Base-by-base conservation (phyloP, 495 filamentous ascomycete species). In the Parmelia sp. region DNA sequence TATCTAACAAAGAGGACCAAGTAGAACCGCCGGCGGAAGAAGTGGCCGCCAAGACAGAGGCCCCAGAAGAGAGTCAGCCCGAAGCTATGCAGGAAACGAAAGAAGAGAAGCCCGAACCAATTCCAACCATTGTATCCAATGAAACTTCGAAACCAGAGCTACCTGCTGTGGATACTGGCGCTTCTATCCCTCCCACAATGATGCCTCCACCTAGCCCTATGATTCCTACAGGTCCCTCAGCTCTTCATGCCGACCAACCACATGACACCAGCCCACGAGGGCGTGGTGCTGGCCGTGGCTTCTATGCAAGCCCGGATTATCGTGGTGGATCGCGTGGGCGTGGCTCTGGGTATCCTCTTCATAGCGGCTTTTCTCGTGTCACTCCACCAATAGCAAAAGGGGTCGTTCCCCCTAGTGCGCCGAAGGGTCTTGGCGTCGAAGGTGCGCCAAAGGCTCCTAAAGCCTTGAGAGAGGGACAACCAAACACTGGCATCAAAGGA, bases 371-470 rank as follows among this genome's bases (percentile, higher is more conserved):
- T 49, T 17, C 58, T 37, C 45, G 62, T 57, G 70, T 73, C 21
- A 42, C 68, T 40, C 27, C 55, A 33, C 33, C 40, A 44, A 49
- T 65, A 25, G 61, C 63, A 64, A 62, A 64, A 62, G 62, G 73
- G 47, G 65, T 68, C 40, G 62, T 69, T 7, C 64, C 71, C 47
- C 73, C 73, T 25, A 65, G 71, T 45, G 76, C 77, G 66, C 78
- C 78, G 0, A 73, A 74, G 69, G 84, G 83, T 17, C 76, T 80
- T 45, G 86, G 86, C n/a, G 86, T 89, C 53, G 84, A 82, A 73
- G 86, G 86, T 74, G 94, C 94, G 33, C 94, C 94, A 36, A 94
- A 88, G 59, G 94, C 91, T 2, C 94, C 94, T 4, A 92, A 94
- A 74, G 94, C 95, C 23, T 91, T 97, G 86, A 79, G 95, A 66